A percentile compares a stretch with the other conserved stretches of the same genome.
Evolutionary conservation across 2,329 filamentous ascomycete genomes (phyloP).

Genomic region (Mycocentrospora acerina): DNA sequence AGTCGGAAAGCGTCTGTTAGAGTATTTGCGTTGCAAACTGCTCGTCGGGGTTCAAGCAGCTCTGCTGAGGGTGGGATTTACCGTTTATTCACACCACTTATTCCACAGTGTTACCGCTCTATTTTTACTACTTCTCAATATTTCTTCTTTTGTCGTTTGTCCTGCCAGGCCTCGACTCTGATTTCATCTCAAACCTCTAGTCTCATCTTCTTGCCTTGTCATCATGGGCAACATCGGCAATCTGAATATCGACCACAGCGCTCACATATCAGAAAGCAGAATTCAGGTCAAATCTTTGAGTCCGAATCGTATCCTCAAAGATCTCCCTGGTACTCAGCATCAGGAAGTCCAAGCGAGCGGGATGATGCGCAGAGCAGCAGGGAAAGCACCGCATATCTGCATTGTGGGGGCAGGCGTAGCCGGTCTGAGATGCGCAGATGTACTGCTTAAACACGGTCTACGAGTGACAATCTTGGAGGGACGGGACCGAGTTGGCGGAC

Average conservation of each 20-base stretch:
- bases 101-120: no score
- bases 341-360: slow-evolving; percentile 13
- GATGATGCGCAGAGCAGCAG: slow-evolving; percentile 35
- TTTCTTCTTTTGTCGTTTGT: no score
- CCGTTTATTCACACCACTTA: no score
- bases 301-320: slow-evolving; percentile 37
- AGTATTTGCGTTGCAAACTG: no score
- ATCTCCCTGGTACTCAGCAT: slow-evolving; percentile 35
- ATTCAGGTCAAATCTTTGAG: slow-evolving; percentile 9
- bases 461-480: slow-evolving; percentile 71
- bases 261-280: slow-evolving; percentile 30
- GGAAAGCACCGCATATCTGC: slow-evolving; percentile 57
- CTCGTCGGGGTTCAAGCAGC: no score
- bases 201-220: no score
- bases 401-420: slow-evolving; percentile 72
- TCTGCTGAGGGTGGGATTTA: no score
- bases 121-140: no score
- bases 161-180: no score
- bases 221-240: slow-evolving; percentile 27
- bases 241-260: slow-evolving; percentile 26
- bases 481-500: slow-evolving; percentile 66
- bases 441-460: slow-evolving; percentile 65
- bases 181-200: no score
- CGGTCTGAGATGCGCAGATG: slow-evolving; percentile 69
- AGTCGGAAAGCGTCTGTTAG: no score